A percentile compares a stretch with the other conserved stretches of the same genome.
phyloP scores from a whole-genome alignment of 2,329 filamentous ascomycete species.

The Periglandula ipomoeae region DNA sequence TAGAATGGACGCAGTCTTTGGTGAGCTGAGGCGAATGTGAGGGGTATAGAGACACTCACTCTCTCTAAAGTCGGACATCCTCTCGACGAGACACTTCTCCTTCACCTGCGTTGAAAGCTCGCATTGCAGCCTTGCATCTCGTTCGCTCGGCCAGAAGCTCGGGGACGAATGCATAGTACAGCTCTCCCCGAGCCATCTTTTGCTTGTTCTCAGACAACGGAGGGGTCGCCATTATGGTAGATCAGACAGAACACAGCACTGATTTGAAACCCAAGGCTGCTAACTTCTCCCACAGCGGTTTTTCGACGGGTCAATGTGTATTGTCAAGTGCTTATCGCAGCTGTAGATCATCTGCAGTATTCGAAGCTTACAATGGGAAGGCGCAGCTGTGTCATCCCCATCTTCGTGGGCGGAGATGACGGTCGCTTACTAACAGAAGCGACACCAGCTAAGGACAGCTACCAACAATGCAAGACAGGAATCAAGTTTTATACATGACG shows the following conservation, averaged over 20 bases:
- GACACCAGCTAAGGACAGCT: too few relatives aligned
- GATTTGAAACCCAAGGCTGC: too few relatives aligned
- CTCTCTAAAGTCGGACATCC: conserved; percentile 7
- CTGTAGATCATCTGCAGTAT: too few relatives aligned
- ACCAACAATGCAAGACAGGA: too few relatives aligned
- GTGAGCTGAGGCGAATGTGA: background rate
- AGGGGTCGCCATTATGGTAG: conserved; percentile 1
- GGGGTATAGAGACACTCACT: conserved; percentile 3
- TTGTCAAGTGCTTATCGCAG: too few relatives aligned
- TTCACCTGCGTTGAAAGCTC: conserved; percentile 5
- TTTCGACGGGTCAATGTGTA: too few relatives aligned
- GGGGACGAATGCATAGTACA: conserved; percentile 5
- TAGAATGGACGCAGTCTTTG: background rate
- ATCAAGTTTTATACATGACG: too few relatives aligned
- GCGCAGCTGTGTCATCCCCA: too few relatives aligned
- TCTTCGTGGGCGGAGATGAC: too few relatives aligned
- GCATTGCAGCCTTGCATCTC: conserved; percentile 4
- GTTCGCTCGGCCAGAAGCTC: conserved; percentile 5
- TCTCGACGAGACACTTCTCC: conserved; percentile 6
- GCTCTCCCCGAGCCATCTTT: conserved; percentile 7
- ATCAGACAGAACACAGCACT: background rate
- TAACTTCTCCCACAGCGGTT: too few relatives aligned
- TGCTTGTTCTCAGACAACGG: conserved; percentile 4
- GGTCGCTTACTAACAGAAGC: too few relatives aligned
- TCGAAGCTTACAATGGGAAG: too few relatives aligned